phyloP scores from a whole-genome alignment of 441 rosid genomes.

The Capsella rubella region DNA sequence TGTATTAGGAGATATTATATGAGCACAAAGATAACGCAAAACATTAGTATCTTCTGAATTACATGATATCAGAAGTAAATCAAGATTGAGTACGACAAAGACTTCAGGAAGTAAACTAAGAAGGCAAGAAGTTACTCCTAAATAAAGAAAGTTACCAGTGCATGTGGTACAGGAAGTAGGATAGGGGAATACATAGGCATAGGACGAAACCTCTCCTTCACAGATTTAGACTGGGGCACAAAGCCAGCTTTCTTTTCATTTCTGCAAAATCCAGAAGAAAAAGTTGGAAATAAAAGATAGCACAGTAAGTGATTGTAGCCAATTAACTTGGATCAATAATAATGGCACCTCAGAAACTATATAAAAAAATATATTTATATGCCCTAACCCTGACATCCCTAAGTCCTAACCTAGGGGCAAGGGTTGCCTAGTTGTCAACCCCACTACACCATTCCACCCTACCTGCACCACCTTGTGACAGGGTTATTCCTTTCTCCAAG shows the following conservation, averaged over 20 bases:
- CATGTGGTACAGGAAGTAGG: slow-evolving; percentile 91
- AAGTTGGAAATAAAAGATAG: slow-evolving; percentile 26
- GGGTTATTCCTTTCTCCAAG: slow-evolving; percentile 18
- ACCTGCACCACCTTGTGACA: slow-evolving; percentile 12
- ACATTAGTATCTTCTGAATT: slow-evolving; percentile 20
- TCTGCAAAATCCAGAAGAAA: slow-evolving; percentile 56
- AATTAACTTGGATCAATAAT: slow-evolving; percentile 25
- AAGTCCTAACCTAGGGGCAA: slow-evolving; percentile 20
- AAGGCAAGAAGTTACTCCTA: slow-evolving; percentile 19
- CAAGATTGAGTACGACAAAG: slow-evolving; percentile 22
- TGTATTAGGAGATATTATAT: not conserved
- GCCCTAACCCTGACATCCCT: slow-evolving; percentile 19
- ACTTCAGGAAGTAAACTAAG: slow-evolving; percentile 18
- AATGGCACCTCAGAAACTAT: slow-evolving; percentile 24
- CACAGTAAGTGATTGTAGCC: slow-evolving; percentile 27
- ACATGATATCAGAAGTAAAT: slow-evolving; percentile 19
- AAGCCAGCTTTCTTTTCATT: slow-evolving; percentile 66
- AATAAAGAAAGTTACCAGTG: slow-evolving; percentile 64
- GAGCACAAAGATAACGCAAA: slow-evolving; percentile 13
- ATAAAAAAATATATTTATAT: slow-evolving; percentile 4
- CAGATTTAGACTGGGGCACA: slow-evolving; percentile 55
- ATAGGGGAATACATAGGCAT: slow-evolving; percentile 92
- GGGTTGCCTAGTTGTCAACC: slow-evolving; percentile 22
- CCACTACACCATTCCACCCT: slow-evolving; percentile 7
- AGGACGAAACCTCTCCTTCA: slow-evolving; percentile 92